These are phyloP conservation scores for Piloderma croceum DNA, from an alignment of 768 basidiomycete genomes.

Conservation along the genomic window DNA sequence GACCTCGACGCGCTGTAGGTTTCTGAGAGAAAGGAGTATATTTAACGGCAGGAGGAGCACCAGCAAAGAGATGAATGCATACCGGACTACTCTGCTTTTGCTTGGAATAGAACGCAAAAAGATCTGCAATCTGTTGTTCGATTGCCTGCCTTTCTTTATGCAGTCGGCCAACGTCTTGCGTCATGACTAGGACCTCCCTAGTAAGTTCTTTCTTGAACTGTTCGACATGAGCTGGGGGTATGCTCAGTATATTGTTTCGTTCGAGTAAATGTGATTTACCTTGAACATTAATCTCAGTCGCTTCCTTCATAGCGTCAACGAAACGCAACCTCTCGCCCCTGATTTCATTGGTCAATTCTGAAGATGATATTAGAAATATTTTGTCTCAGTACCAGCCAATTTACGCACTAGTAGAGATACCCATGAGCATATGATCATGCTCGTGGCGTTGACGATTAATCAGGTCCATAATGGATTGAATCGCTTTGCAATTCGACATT, in stretches of 20 bases:
- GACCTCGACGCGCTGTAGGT: constrained; percentile 1
- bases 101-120: constrained; percentile 68
- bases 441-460: constrained; percentile 68
- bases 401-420: constrained; percentile 55
- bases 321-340: constrained; percentile 81
- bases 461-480: constrained; percentile 52
- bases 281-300: constrained; percentile 82
- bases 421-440: constrained; percentile 64
- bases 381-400: not conserved
- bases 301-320: constrained; percentile 94
- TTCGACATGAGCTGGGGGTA: constrained; percentile 66
- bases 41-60: not conserved
- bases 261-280: constrained; percentile 47
- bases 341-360: constrained; percentile 80
- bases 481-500: constrained; percentile 33
- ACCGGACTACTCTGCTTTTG: constrained; percentile 38
- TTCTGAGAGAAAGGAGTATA: not conserved
- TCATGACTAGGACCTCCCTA: constrained; percentile 68
- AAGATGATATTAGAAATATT: constrained; percentile 1
- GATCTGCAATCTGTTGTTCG: constrained; percentile 66
- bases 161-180: constrained; percentile 64
- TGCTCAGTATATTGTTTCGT: constrained; percentile 9
- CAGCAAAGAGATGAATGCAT: not conserved
- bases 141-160: constrained; percentile 60
- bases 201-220: constrained; percentile 80